Evolutionary conservation across 2,329 filamentous ascomycete genomes (phyloP).

Genomic region (Fusarium multiceps): DNA sequence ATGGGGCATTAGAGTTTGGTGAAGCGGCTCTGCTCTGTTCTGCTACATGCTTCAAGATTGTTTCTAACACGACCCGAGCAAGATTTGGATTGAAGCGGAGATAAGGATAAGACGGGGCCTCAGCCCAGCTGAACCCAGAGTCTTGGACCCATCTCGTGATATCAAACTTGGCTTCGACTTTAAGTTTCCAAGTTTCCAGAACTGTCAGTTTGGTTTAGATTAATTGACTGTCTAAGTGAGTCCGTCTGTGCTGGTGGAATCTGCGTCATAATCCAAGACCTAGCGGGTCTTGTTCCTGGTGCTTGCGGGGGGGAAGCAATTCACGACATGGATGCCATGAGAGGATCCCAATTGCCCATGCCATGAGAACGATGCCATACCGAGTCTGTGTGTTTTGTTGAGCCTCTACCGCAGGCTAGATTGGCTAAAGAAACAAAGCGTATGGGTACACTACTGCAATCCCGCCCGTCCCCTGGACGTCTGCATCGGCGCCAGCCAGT

Average conservation of each 20-base stretch:
- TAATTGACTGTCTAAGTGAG: constrained; percentile 3
- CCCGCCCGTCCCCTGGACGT: constrained; percentile 8
- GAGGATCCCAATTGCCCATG: constrained; percentile 18
- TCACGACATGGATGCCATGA: constrained; percentile 24
- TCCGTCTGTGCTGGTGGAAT: neutral
- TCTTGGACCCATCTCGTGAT: constrained; percentile 3
- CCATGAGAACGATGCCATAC: neutral
- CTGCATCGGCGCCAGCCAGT: constrained; percentile 26
- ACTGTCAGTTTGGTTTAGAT: neutral
- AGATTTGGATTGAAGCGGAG: neutral
- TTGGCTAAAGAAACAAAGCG: neutral
- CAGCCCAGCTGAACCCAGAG: neutral
- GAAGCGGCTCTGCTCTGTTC: constrained; percentile 31
- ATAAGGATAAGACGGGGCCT: neutral
- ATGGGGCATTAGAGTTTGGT: constrained; percentile 31
- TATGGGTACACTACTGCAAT: constrained; percentile 4
- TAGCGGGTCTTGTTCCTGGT: constrained; percentile 21
- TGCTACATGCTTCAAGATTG: constrained; percentile 7
- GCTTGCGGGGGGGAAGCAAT: constrained; percentile 29
- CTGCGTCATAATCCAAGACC: constrained; percentile 40
- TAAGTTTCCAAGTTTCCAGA: constrained; percentile 17
- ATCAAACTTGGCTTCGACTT: neutral
- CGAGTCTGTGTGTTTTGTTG: constrained; percentile 16
- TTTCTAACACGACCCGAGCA: neutral
- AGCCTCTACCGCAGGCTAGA: constrained; percentile 5